These are phyloP conservation scores for Pseudogymnoascus sp. DNA, from an alignment of 2,329 filamentous ascomycete genomes.

Conservation along the genomic window DNA sequence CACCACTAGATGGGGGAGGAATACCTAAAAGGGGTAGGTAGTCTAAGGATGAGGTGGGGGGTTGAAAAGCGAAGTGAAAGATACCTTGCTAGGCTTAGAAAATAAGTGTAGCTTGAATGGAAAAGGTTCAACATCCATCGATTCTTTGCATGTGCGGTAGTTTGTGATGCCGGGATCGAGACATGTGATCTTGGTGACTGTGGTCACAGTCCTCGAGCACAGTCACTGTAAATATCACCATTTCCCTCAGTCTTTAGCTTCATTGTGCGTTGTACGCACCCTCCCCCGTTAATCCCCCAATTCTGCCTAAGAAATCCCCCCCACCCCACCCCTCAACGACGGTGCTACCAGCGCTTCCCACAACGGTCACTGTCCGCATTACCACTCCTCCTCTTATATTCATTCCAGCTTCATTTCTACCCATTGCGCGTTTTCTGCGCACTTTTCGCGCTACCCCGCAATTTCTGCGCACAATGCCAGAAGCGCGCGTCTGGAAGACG, in stretches of 20 bases:
- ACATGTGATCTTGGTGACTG: not conserved
- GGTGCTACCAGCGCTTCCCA: not conserved
- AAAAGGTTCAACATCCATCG: not conserved
- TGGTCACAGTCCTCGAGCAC: not conserved
- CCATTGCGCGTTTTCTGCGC: not conserved
- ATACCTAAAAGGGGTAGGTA: slow-evolving; percentile 4
- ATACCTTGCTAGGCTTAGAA: not conserved
- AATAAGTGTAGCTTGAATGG: slow-evolving; percentile 1
- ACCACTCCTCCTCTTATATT: not conserved
- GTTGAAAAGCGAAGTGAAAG: not conserved
- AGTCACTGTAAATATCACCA: not conserved
- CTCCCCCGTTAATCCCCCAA: not conserved
- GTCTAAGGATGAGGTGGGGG: not conserved
- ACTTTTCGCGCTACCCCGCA: not conserved
- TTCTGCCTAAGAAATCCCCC: not conserved
- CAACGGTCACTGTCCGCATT: not conserved
- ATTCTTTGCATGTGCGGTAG: not conserved
- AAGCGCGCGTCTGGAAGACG: not conserved
- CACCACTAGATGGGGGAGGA: slow-evolving; percentile 59
- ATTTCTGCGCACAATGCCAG: not conserved
- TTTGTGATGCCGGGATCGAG: not conserved
- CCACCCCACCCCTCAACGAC: not conserved
- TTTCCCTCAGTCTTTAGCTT: not conserved
- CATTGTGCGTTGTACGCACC: not conserved
- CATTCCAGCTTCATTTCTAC: not conserved